Evolutionary conservation across 306 rosid genomes (phyloP), one percentile per base, ranked within the genome.

Genomic region (Vicia faba): DNA sequence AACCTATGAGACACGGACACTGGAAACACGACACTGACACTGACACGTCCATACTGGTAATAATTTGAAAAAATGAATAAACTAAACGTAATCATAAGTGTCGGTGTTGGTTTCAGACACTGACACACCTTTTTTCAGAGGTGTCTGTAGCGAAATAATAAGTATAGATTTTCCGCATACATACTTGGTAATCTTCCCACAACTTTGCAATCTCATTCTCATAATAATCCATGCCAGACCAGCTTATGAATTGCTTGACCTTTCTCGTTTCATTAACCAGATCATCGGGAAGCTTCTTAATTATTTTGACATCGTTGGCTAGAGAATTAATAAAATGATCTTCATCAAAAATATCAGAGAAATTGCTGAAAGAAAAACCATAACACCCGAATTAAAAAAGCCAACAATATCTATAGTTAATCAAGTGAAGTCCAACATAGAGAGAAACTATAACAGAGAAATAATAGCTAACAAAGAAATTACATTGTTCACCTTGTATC

Each of bases 141-240:
- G 38, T 33, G 38, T 33, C 38, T 0, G 9, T 33, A 33, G 38
- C 7, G 38, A 33, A 5, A n/a, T n/a, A 33, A 6, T 45, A 73
- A 63, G 45, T 77, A 69, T 38, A 72, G 69, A 33, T 61, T 29
- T 69, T 36, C 69, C 70, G 74, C 70, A 66, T 61, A 61, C 82
- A 72, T 83, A 90, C 98, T 83, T 78, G 83, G 62, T 76, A 81
- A 23, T 93, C 84, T 53, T 86, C 86, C 96, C 96, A 93, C 86
- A 90, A 80, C 77, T 65, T 76, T 62, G 88, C 90, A 77, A 93
- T 93, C 82, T 86, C 97, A 59, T 86, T 79, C 81, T 68, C 85
- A 55, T 93, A 93, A 78, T 93, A 93, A 66, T 86, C 88, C 78
- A 88, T 72, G 61, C 90, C 93, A 64, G 99, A 93, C 99, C 99